These are phyloP conservation scores for Aspergillus sclerotioniger DNA, from an alignment of 495 filamentous ascomycete genomes.

Conservation along the genomic window DNA sequence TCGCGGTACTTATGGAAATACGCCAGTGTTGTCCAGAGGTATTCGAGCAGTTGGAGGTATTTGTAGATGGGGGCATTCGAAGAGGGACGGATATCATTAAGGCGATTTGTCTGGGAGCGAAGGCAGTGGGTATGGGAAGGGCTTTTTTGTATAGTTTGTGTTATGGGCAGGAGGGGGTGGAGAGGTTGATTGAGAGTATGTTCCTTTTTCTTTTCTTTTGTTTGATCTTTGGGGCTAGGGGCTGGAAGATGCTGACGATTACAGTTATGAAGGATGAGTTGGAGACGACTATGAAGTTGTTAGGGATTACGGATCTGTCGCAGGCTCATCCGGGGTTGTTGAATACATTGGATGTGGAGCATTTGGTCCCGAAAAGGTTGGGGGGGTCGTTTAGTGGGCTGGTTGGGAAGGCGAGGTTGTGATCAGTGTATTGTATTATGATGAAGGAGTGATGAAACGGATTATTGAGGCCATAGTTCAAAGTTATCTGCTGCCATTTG, in stretches of 20 bases:
- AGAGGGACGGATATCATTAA: slow-evolving; percentile 68
- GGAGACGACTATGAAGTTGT: slow-evolving; percentile 66
- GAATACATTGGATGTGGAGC: slow-evolving; percentile 63
- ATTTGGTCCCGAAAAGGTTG: slow-evolving; percentile 48
- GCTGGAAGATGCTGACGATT: slow-evolving; percentile 5
- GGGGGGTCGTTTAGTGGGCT: slow-evolving; percentile 3
- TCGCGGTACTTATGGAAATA: slow-evolving; percentile 62
- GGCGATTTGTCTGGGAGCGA: slow-evolving; percentile 62
- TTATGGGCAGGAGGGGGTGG: slow-evolving; percentile 42
- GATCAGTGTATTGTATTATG: not conserved
- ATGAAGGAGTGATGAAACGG: not conserved
- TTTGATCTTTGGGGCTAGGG: too few relatives aligned
- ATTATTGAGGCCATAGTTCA: not conserved
- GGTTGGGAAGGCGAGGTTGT: slow-evolving; percentile 7
- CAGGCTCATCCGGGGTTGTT: slow-evolving; percentile 61
- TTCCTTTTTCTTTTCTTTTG: not conserved
- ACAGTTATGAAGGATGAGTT: slow-evolving; percentile 70
- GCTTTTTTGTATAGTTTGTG: slow-evolving; percentile 53
- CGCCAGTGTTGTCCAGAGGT: slow-evolving; percentile 59
- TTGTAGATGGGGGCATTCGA: slow-evolving; percentile 62
- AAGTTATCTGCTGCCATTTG: slow-evolving; percentile 11
- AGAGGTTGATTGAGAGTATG: slow-evolving; percentile 49
- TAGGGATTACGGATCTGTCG: slow-evolving; percentile 63
- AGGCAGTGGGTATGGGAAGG: slow-evolving; percentile 60
- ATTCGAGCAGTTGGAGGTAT: slow-evolving; percentile 62